A percentile compares a stretch with the other conserved stretches of the same genome.
Conservation (phyloP, 2,329 filamentous ascomycete genomes). For the Colletotrichum theobromicola region DNA sequence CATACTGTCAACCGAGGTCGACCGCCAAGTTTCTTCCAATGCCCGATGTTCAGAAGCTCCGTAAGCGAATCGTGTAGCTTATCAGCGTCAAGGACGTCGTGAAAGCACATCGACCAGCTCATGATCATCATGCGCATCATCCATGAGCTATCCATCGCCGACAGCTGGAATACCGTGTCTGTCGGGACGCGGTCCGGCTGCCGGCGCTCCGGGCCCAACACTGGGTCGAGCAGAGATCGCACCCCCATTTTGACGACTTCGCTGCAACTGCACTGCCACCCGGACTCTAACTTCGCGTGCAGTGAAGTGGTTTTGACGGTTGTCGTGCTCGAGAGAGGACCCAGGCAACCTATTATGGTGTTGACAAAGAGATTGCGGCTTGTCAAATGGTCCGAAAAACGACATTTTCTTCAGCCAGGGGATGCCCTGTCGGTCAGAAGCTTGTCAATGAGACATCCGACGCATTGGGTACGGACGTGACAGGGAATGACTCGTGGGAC, state of each 20-base stretch:
- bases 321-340: neutral
- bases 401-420: neutral
- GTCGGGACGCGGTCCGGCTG: neutral
- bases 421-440: neutral
- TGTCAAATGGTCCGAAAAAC: neutral
- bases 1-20: constrained; percentile 42
- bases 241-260: neutral
- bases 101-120: constrained; percentile 43
- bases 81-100: constrained; percentile 48
- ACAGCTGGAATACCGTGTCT: constrained; percentile 26
- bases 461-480: neutral
- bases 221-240: constrained; percentile 5
- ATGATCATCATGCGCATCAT: constrained; percentile 35
- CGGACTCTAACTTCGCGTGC: neutral
- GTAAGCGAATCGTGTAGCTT: constrained; percentile 40
- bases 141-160: constrained; percentile 34
- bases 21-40: constrained; percentile 52
- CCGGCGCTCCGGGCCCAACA: neutral
- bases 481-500: neutral
- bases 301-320: neutral
- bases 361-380: neutral
- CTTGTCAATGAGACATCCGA: neutral
- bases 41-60: constrained; percentile 42
- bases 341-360: neutral
- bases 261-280: neutral